phyloP scores from a whole-genome alignment of 2,329 filamentous ascomycete genomes.

The Pyrenophora teres region DNA sequence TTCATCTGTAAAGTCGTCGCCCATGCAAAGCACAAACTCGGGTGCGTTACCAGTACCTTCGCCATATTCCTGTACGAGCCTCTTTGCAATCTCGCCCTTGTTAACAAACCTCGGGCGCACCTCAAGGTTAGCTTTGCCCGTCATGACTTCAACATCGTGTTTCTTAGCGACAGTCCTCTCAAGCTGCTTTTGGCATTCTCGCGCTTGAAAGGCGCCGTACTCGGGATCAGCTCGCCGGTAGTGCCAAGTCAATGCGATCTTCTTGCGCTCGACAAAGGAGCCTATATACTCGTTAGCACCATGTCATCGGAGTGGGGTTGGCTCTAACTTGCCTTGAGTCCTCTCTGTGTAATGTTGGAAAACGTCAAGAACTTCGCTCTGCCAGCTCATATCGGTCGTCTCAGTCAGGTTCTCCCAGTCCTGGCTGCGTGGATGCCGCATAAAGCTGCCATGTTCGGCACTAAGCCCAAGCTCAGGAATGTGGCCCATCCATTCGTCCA shows the following conservation, averaged over 20 bases:
- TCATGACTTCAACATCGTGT: slow-evolving; percentile 96
- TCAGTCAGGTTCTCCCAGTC: slow-evolving; percentile 91
- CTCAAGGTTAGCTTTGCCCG: slow-evolving; percentile 94
- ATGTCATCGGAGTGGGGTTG: not conserved
- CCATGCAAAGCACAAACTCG: slow-evolving; percentile 87
- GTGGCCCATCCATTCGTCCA: slow-evolving; percentile 90
- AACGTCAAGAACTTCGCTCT: slow-evolving; percentile 77
- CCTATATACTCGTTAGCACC: slow-evolving; percentile 54
- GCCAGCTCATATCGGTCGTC: slow-evolving; percentile 89
- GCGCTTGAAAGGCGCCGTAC: slow-evolving; percentile 77
- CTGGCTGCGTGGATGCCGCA: slow-evolving; percentile 75
- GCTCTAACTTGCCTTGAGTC: slow-evolving; percentile 68
- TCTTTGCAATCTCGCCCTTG: slow-evolving; percentile 93
- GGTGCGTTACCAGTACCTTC: slow-evolving; percentile 62
- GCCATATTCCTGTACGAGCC: slow-evolving; percentile 75
- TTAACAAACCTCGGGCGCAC: slow-evolving; percentile 97
- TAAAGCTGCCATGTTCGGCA: slow-evolving; percentile 96
- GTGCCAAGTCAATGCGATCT: slow-evolving; percentile 95
- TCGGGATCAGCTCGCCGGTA: slow-evolving; percentile 91
- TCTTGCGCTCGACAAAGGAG: slow-evolving; percentile 92
- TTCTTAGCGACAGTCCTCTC: slow-evolving; percentile 74
- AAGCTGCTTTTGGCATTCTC: slow-evolving; percentile 80
- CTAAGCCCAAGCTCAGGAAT: slow-evolving; percentile 89
- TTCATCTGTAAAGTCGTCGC: slow-evolving; percentile 97
- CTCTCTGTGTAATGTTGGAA: slow-evolving; percentile 89